Percentiles rank a stretch among this genome's conserved stretches.
Evolutionary conservation across 192 early-diverging fungal genomes (phyloP).

Genomic region (Podila clonocystis): DNA sequence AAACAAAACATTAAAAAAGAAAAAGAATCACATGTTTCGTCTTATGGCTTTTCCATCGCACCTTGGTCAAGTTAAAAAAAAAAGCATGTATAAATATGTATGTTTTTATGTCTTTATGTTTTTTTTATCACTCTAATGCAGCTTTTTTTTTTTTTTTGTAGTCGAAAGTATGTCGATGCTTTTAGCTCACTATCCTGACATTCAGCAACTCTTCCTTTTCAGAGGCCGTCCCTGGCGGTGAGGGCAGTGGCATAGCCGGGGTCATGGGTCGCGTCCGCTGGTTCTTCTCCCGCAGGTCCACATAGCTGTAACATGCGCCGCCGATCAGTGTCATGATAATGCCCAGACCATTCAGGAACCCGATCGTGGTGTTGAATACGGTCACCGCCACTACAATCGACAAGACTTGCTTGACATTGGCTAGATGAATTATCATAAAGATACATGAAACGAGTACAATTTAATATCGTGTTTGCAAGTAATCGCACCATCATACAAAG

Average conservation of each 20-base stretch:
- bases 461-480: neutral
- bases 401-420: conserved; percentile 80
- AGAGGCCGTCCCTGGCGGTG: conserved; percentile 18
- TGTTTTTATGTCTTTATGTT: neutral
- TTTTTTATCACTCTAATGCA: neutral
- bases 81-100: neutral
- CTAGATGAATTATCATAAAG: conserved; percentile 23
- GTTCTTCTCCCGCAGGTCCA: conserved; percentile 40
- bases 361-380: conserved; percentile 68
- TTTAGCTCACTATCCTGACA: conserved; percentile 26
- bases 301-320: conserved; percentile 64
- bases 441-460: neutral
- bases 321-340: conserved; percentile 69
- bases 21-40: neutral
- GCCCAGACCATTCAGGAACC: conserved; percentile 62
- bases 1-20: conserved; percentile 2
- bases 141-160: neutral
- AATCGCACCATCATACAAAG: neutral
- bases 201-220: conserved; percentile 47
- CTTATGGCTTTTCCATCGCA: too few species aligned
- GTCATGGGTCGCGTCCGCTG: conserved; percentile 38
- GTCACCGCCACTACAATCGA: conserved; percentile 70
- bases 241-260: conserved; percentile 32
- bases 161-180: too few species aligned
- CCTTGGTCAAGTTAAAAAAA: neutral